Evolutionary conservation across 2,329 filamentous ascomycete genomes (phyloP).

Genomic region (Penicillium sp.): DNA sequence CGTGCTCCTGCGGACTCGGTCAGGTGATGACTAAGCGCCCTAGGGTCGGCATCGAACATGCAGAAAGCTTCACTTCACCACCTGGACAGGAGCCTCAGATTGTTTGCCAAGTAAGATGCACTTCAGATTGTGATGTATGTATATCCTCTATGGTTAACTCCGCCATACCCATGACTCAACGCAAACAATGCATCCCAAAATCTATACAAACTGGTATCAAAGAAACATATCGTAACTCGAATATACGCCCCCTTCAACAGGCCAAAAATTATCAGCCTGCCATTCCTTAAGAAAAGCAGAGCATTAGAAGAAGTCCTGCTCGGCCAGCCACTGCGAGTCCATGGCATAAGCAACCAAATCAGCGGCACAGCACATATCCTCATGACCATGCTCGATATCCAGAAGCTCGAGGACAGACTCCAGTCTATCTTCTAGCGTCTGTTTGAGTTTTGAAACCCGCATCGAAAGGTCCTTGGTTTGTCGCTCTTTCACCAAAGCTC

Average conservation of each 20-base stretch:
- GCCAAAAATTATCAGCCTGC: neutral
- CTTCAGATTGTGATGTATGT: neutral
- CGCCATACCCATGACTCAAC: neutral
- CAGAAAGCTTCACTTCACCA: neutral
- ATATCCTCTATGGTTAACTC: neutral
- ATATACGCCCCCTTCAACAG: neutral
- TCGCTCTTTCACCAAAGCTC: constrained; percentile 4
- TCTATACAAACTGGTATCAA: neutral
- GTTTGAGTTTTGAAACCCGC: constrained; percentile 23
- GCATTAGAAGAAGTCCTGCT: constrained; percentile 37
- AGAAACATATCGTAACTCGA: neutral
- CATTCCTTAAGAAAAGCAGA: neutral
- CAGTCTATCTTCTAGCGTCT: constrained; percentile 32
- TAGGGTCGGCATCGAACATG: too few species aligned
- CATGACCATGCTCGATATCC: constrained; percentile 36
- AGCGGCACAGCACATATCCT: constrained; percentile 42
- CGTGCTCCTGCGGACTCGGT: neutral
- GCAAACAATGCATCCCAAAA: neutral
- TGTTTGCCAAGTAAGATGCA: too few species aligned
- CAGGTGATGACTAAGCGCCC: neutral
- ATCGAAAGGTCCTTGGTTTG: constrained; percentile 12
- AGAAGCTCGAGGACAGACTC: constrained; percentile 32
- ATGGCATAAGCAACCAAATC: constrained; percentile 43
- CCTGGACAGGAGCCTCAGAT: neutral
- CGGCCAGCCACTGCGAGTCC: constrained; percentile 39